Evolutionary conservation across 352 stramenopile genomes (phyloP).

Genomic region (Phytophthora chlamydospora): DNA sequence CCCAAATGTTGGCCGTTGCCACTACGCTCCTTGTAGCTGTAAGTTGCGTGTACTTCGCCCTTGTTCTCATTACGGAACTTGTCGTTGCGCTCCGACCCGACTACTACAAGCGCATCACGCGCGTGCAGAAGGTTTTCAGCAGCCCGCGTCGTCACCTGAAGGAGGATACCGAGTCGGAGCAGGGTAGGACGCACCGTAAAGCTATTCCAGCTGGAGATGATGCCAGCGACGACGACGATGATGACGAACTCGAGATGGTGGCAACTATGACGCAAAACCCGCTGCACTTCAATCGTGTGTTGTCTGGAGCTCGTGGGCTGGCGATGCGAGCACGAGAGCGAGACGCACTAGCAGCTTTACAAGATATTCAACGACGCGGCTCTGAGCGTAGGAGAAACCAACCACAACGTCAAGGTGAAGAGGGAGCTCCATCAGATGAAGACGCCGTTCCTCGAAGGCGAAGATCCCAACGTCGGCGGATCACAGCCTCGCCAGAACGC

Average conservation of each 20-base stretch:
- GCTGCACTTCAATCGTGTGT: conserved; percentile 54
- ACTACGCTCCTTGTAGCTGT: conserved; percentile 63
- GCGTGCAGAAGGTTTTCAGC: conserved; percentile 68
- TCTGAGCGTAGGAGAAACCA: conserved; percentile 35
- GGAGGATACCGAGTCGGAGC: conserved; percentile 16
- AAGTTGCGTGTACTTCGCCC: conserved; percentile 65
- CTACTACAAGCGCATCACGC: conserved; percentile 66
- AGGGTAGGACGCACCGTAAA: conserved; percentile 10
- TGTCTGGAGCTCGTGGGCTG: conserved; percentile 38
- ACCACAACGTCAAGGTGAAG: conserved; percentile 22
- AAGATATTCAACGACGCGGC: conserved; percentile 56
- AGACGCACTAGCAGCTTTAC: conserved; percentile 55
- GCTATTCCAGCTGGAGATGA: conserved; percentile 1
- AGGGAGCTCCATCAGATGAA: conserved; percentile 5
- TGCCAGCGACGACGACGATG: conserved; percentile 42
- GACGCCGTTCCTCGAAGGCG: conserved; percentile 14
- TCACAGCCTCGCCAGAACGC: conserved; percentile 3
- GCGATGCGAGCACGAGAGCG: conserved; percentile 49
- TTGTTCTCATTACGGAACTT: conserved; percentile 70
- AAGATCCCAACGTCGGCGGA: conserved; percentile 23
- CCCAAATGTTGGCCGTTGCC: conserved; percentile 52
- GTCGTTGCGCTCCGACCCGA: conserved; percentile 66
- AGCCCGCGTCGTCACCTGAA: conserved; percentile 25
- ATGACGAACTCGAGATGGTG: conserved; percentile 72
- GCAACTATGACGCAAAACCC: conserved; percentile 72